Percentiles rank a stretch among this genome's conserved stretches.
Evolutionary conservation across 768 basidiomycete species (phyloP).

Genomic region (Leucogyrophana mollusca): DNA sequence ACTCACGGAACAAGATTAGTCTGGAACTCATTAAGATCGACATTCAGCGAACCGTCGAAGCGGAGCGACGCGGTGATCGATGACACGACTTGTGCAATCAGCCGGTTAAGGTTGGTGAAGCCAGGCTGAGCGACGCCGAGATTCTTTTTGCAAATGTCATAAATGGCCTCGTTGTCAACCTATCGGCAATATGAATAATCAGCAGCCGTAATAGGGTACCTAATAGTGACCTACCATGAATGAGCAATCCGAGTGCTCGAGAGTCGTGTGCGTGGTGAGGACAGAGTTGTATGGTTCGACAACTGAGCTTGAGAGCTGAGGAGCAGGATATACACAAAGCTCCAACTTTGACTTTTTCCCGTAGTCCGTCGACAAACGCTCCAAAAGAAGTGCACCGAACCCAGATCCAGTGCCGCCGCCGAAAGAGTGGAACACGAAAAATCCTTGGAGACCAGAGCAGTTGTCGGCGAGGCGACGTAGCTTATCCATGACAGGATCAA

Average conservation of each 20-base stretch:
- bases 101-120: constrained; percentile 90
- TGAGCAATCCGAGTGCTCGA: constrained; percentile 99
- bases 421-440: constrained; percentile 99
- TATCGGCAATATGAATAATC: constrained; percentile 21
- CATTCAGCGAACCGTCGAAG: constrained; percentile 96
- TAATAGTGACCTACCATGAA: constrained; percentile 76
- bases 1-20: constrained; percentile 96
- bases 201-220: constrained; percentile 8
- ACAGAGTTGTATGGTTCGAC: constrained; percentile 99
- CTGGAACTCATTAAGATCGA: constrained; percentile 98
- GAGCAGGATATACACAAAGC: constrained; percentile 97
- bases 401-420: constrained; percentile 99
- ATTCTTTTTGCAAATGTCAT: constrained; percentile 98
- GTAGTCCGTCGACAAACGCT: constrained; percentile 96
- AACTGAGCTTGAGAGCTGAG: constrained; percentile 90
- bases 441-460: constrained; percentile 97
- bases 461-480: constrained; percentile 96
- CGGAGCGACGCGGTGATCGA: constrained; percentile 96
- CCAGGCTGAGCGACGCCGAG: constrained; percentile 82
- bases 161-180: constrained; percentile 99
- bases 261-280: constrained; percentile 96
- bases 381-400: constrained; percentile 95
- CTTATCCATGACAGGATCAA: constrained; percentile 97
- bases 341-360: constrained; percentile 99
- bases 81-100: constrained; percentile 98